Percentiles rank a stretch among this genome's conserved stretches.
phyloP scores from a whole-genome alignment of 176 grass and related monocot species.

The Poa pratensis region DNA sequence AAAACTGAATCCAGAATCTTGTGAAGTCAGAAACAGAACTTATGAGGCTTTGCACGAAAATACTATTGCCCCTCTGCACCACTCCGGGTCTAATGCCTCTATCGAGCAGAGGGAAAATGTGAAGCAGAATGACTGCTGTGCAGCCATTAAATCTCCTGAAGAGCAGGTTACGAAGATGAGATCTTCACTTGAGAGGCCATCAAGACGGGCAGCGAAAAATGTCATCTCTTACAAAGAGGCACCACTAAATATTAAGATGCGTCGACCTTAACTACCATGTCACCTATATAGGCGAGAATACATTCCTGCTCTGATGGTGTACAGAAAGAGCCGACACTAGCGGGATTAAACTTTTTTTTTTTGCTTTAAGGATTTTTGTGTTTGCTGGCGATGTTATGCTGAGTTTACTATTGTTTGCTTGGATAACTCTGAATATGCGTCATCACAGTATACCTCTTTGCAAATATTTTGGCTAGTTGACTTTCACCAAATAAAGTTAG shows the following conservation, averaged over 20 bases:
- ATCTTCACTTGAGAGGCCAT: constrained; percentile 40
- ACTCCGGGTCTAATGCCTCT: neutral
- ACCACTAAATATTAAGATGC: constrained; percentile 63
- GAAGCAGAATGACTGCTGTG: too few relatives aligned
- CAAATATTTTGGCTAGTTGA: too few relatives aligned
- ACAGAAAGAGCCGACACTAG: neutral
- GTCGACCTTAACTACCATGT: constrained; percentile 36
- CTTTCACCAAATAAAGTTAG: too few relatives aligned
- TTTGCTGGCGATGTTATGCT: neutral
- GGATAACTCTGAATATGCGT: too few relatives aligned
- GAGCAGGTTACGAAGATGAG: constrained; percentile 33
- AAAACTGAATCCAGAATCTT: constrained; percentile 25
- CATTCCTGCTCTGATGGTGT: constrained; percentile 9
- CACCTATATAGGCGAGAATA: neutral
- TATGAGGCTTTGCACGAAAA: constrained; percentile 16
- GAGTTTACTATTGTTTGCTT: too few relatives aligned
- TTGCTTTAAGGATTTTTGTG: neutral
- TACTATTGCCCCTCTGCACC: neutral
- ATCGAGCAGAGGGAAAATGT: too few relatives aligned
- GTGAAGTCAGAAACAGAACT: neutral
- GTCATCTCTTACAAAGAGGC: constrained; percentile 59
- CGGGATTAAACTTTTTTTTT: neutral
- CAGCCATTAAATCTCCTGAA: neutral
- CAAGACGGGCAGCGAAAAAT: constrained; percentile 52
- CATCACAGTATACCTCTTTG: too few relatives aligned